A percentile compares a stretch with the other conserved stretches of the same genome.
phyloP scores from a whole-genome alignment of 2,329 filamentous ascomycete species.

The Didymella keratinophila region DNA sequence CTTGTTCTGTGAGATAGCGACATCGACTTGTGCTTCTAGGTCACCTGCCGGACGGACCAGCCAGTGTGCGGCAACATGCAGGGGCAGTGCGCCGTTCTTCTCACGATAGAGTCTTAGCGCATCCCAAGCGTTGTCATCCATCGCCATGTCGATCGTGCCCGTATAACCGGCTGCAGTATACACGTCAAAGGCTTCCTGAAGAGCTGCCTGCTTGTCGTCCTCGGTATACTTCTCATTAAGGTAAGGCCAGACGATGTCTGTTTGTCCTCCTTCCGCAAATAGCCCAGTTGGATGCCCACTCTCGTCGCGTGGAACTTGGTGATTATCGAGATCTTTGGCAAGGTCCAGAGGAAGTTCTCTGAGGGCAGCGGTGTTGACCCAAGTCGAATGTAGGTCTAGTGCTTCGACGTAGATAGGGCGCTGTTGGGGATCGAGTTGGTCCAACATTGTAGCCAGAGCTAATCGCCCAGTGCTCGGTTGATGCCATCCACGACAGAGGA shows the following conservation, averaged over 20 bases:
- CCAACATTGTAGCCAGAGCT: slow-evolving; percentile 56
- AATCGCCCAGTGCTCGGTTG: slow-evolving; percentile 58
- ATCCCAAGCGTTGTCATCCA: slow-evolving; percentile 23
- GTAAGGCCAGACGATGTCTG: slow-evolving; percentile 56
- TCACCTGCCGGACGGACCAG: slow-evolving; percentile 56
- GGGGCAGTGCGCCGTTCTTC: slow-evolving; percentile 40
- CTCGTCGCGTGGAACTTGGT: slow-evolving; percentile 18
- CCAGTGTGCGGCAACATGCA: slow-evolving; percentile 62
- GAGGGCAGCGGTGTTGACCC: slow-evolving; percentile 60
- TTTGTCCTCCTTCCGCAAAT: slow-evolving; percentile 21
- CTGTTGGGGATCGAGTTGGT: slow-evolving; percentile 53
- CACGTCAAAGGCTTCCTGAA: slow-evolving; percentile 55
- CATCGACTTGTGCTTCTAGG: slow-evolving; percentile 55
- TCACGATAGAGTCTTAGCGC: slow-evolving; percentile 45
- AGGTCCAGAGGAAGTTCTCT: slow-evolving; percentile 55
- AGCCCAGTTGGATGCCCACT: slow-evolving; percentile 20
- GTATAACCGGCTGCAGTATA: slow-evolving; percentile 61
- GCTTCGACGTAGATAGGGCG: slow-evolving; percentile 61
- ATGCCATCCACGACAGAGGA: slow-evolving; percentile 58
- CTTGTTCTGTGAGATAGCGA: slow-evolving; percentile 54
- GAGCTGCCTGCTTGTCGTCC: slow-evolving; percentile 55
- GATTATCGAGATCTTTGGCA: slow-evolving; percentile 31
- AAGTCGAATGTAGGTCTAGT: slow-evolving; percentile 62
- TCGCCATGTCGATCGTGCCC: slow-evolving; percentile 62
- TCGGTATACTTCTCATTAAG: slow-evolving; percentile 55